Evolutionary conservation across 768 basidiomycete species (phyloP).

Genomic region (Lentinula sp.): DNA sequence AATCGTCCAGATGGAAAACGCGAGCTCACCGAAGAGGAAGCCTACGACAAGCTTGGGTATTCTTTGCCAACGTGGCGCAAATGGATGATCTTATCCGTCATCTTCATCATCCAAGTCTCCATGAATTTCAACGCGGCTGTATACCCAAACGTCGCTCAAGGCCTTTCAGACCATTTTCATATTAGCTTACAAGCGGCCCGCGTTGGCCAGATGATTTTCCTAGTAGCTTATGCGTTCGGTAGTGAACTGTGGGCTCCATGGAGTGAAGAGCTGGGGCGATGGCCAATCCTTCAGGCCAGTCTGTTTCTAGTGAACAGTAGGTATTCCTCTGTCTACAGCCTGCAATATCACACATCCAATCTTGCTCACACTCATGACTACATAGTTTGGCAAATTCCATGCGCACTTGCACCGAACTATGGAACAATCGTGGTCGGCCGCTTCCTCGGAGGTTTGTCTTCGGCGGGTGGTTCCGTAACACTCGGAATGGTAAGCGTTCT

Average conservation of each 20-base stretch:
- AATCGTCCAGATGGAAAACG: not conserved
- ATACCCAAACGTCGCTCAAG: slow-evolving; percentile 5
- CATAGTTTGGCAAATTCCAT: slow-evolving; percentile 8
- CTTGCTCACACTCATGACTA: not conserved
- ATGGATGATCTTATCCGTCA: slow-evolving; percentile 8
- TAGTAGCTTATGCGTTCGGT: slow-evolving; percentile 9
- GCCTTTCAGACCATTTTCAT: slow-evolving; percentile 2
- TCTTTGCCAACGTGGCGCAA: slow-evolving; percentile 7
- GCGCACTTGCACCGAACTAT: slow-evolving; percentile 8
- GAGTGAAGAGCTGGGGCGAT: slow-evolving; percentile 10
- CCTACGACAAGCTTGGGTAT: slow-evolving; percentile 3
- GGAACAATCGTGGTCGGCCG: slow-evolving; percentile 9
- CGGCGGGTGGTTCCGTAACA: slow-evolving; percentile 9
- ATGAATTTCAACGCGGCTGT: slow-evolving; percentile 10
- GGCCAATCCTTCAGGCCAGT: slow-evolving; percentile 9
- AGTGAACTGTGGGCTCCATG: slow-evolving; percentile 10
- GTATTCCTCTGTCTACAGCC: not conserved
- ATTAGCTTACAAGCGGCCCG: slow-evolving; percentile 4
- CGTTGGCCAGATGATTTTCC: slow-evolving; percentile 8
- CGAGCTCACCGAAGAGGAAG: slow-evolving; percentile 1
- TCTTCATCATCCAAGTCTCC: slow-evolving; percentile 9
- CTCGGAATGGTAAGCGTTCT: slow-evolving; percentile 5
- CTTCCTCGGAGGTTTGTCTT: slow-evolving; percentile 8
- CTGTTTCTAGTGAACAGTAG: slow-evolving; percentile 7
- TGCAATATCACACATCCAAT: not conserved